These are phyloP conservation scores for Entomophthora muscae DNA, from an alignment of 371 early-diverging fungal genomes.

Conservation along the genomic window DNA sequence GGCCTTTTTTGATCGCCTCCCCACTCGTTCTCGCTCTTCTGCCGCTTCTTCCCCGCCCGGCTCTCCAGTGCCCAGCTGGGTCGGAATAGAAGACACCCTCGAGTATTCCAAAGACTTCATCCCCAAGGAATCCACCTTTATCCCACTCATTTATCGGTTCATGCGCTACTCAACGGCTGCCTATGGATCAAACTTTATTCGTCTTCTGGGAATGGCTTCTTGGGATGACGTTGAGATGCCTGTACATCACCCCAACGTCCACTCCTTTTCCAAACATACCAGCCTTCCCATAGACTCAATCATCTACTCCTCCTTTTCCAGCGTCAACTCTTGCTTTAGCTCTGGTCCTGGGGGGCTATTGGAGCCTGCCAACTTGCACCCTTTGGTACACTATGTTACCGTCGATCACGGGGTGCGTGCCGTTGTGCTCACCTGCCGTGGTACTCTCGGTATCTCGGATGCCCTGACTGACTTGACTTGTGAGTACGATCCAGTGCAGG, in stretches of 20 bases:
- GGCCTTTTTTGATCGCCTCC: neutral
- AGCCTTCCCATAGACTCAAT: constrained; percentile 42
- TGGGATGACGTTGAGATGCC: constrained; percentile 20
- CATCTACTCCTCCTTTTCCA: constrained; percentile 39
- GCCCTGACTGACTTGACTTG: constrained; percentile 69
- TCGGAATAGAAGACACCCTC: constrained; percentile 25
- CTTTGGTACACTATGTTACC: constrained; percentile 64
- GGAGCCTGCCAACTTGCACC: constrained; percentile 37
- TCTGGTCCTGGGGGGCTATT: constrained; percentile 15
- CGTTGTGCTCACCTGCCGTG: constrained; percentile 73
- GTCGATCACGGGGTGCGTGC: constrained; percentile 56
- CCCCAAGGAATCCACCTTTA: constrained; percentile 3
- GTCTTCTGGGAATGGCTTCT: constrained; percentile 54
- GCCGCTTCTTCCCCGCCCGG: neutral
- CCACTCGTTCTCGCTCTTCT: neutral
- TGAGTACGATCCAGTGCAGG: constrained; percentile 17
- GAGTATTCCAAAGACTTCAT: constrained; percentile 14
- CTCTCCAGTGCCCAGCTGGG: constrained; percentile 17
- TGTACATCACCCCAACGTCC: constrained; percentile 38
- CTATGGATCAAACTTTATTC: constrained; percentile 70
- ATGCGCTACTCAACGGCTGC: constrained; percentile 60
- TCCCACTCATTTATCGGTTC: constrained; percentile 31
- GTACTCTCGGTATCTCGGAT: constrained; percentile 77
- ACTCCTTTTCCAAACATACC: constrained; percentile 50
- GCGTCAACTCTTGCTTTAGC: constrained; percentile 14